These are phyloP conservation scores for Penicillium janthinellum DNA, from an alignment of 2,329 filamentous ascomycete species.

Conservation along the genomic window DNA sequence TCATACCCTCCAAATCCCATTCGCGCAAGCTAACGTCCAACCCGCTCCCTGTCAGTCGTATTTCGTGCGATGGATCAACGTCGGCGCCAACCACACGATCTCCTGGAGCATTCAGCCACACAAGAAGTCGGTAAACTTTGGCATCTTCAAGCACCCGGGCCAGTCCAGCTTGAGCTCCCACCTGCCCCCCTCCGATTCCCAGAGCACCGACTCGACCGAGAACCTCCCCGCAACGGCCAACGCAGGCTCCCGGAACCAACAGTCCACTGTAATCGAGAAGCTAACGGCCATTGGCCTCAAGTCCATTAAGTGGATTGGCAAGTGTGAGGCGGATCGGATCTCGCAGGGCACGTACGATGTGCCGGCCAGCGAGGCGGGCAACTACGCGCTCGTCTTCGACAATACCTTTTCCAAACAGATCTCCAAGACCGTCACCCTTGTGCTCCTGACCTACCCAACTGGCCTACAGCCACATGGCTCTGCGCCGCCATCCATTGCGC, in stretches of 20 bases:
- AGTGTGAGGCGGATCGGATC: constrained; percentile 95
- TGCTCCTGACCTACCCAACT: constrained; percentile 90
- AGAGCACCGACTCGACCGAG: constrained; percentile 42
- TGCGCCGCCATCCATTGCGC: constrained; percentile 50
- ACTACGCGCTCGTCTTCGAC: constrained; percentile 96
- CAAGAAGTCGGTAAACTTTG: constrained; percentile 98
- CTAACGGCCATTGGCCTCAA: constrained; percentile 64
- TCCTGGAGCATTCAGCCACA: constrained; percentile 98
- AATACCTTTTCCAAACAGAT: constrained; percentile 97
- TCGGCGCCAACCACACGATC: constrained; percentile 85
- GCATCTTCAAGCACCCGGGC: constrained; percentile 95
- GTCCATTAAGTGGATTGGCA: constrained; percentile 77
- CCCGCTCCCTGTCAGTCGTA: constrained; percentile 70
- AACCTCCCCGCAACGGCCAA: constrained; percentile 33
- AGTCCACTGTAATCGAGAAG: constrained; percentile 69
- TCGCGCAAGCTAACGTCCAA: constrained; percentile 27
- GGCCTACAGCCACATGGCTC: constrained; percentile 54
- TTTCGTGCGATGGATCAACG: constrained; percentile 95
- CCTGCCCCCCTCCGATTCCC: constrained; percentile 46
- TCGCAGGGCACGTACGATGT: constrained; percentile 89
- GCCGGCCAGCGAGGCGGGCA: constrained; percentile 71
- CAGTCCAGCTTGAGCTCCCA: constrained; percentile 55
- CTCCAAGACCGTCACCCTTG: constrained; percentile 92
- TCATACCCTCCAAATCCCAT: background rate
- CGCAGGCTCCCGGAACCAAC: constrained; percentile 62